These are phyloP conservation scores for Penicillium chermesinum DNA, from an alignment of 495 filamentous ascomycete genomes.

Conservation along the genomic window DNA sequence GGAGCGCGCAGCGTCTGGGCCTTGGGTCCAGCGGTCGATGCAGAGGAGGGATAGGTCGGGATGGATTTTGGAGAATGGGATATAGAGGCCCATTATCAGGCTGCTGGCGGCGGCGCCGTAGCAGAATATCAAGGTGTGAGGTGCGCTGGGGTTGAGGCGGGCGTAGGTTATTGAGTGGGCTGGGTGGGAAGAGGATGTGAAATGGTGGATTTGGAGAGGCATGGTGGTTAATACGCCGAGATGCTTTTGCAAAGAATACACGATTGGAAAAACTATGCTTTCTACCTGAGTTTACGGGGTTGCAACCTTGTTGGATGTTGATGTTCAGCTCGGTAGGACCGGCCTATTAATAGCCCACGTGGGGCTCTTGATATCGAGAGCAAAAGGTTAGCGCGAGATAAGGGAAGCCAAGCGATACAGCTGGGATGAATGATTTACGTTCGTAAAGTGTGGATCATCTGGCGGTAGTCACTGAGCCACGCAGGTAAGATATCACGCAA, in stretches of 20 bases:
- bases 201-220: not conserved
- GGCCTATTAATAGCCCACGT: not conserved
- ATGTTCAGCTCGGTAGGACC: not conserved
- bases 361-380: not conserved
- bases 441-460: too few relatives aligned
- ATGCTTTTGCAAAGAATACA: not conserved
- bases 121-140: slow-evolving; percentile 4
- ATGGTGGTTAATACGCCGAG: not conserved
- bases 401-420: not conserved
- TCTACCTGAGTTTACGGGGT: not conserved
- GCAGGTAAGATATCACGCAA: too few relatives aligned
- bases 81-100: not conserved
- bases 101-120: slow-evolving; percentile 1
- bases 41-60: slow-evolving; percentile 3
- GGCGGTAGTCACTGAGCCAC: too few relatives aligned
- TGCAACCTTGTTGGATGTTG: not conserved
- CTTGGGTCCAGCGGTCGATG: slow-evolving; percentile 7
- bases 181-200: slow-evolving; percentile 1
- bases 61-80: not conserved
- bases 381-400: not conserved
- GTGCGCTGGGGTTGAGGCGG: slow-evolving; percentile 3
- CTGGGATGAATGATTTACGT: too few relatives aligned
- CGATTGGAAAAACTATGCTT: not conserved
- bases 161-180: not conserved
- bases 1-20: not conserved